Conservation (phyloP, 352 stramenopile species). For the Phytophthora vignae region DNA sequence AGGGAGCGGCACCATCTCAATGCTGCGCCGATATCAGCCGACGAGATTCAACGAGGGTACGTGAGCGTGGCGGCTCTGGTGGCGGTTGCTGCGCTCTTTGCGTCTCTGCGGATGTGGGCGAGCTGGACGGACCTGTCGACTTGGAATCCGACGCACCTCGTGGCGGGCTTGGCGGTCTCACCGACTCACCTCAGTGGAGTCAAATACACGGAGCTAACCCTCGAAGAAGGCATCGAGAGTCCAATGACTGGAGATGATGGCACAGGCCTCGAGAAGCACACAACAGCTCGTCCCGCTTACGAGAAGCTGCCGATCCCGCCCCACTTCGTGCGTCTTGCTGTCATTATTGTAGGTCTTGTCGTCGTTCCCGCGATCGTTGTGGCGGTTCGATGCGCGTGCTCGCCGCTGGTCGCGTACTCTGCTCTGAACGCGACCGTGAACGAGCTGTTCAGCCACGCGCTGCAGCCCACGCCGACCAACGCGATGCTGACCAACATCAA, state of each 20-base stretch:
- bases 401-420: constrained; percentile 26
- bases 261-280: not conserved
- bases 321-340: not conserved
- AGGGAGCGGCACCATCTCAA: constrained; percentile 44
- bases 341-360: constrained; percentile 3
- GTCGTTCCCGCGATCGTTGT: constrained; percentile 15
- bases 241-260: constrained; percentile 8
- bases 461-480: constrained; percentile 18
- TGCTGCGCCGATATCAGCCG: constrained; percentile 32
- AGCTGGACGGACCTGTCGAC: constrained; percentile 5
- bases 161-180: not conserved
- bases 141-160: constrained; percentile 22
- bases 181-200: not conserved
- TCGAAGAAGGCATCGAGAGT: constrained; percentile 16
- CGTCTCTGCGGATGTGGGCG: constrained; percentile 6
- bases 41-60: constrained; percentile 44
- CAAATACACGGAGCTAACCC: constrained; percentile 20
- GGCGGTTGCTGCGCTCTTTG: constrained; percentile 19
- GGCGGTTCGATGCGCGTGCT: constrained; percentile 7
- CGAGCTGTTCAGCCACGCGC: constrained; percentile 23
- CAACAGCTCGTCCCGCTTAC: not conserved
- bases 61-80: constrained; percentile 22
- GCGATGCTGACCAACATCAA: constrained; percentile 10
- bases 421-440: constrained; percentile 28
- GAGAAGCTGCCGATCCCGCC: not conserved